phyloP scores from a whole-genome alignment of 148 eudicot genomes.

The Agrostemma githago region DNA sequence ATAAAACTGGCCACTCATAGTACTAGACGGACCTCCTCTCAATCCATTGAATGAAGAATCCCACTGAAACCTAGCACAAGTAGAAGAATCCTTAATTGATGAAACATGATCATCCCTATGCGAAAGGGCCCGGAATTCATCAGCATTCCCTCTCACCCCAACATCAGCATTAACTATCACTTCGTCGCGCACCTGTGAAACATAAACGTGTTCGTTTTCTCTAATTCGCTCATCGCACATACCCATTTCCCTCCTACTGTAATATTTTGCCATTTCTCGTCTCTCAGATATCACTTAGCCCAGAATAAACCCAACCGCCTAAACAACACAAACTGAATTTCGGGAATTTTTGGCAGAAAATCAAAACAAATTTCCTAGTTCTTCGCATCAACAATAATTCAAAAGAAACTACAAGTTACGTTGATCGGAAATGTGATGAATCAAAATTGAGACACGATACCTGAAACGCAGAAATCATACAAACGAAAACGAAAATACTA shows the following conservation, averaged over 20 bases:
- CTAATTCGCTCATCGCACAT: neutral
- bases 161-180: neutral
- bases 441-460: neutral
- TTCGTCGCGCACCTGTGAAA: neutral
- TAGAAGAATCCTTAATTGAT: constrained; percentile 4
- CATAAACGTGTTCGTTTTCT: neutral
- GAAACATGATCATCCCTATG: constrained; percentile 10
- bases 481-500: neutral
- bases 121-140: neutral
- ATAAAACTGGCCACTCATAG: constrained; percentile 5
- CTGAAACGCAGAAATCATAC: neutral
- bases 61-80: constrained; percentile 20
- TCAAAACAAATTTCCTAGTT: neutral
- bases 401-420: neutral
- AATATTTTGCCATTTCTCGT: constrained; percentile 11
- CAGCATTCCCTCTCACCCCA: constrained; percentile 3
- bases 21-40: neutral
- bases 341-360: neutral
- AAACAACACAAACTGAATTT: neutral
- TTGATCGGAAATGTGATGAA: neutral
- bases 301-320: neutral
- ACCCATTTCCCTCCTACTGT: constrained; percentile 5
- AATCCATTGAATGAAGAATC: constrained; percentile 8
- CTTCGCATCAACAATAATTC: constrained; percentile 5
- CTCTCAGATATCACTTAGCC: constrained; percentile 8